phyloP scores from a whole-genome alignment of 2,329 filamentous ascomycete genomes.

The Neofusicoccum kwambonambiense region DNA sequence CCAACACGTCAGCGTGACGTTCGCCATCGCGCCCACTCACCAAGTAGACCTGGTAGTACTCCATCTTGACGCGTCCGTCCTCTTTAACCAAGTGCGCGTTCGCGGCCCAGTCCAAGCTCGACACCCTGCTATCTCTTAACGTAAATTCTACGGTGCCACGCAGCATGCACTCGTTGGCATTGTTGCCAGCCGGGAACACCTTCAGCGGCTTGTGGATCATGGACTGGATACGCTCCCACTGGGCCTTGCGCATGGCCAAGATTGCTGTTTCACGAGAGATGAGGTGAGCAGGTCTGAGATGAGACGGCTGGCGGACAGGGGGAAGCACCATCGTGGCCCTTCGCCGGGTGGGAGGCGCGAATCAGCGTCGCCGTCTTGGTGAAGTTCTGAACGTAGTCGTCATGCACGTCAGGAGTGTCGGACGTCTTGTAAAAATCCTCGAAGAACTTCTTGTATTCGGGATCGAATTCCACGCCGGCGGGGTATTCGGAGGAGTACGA shows the following conservation, averaged over 20 bases:
- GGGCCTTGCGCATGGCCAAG: slow-evolving; percentile 47
- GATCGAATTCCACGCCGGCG: slow-evolving; percentile 34
- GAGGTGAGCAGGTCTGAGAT: neutral
- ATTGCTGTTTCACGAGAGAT: slow-evolving; percentile 41
- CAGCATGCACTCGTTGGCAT: slow-evolving; percentile 52
- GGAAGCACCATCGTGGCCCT: slow-evolving; percentile 45
- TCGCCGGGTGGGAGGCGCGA: slow-evolving; percentile 50
- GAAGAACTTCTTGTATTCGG: slow-evolving; percentile 45
- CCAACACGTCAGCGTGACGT: neutral
- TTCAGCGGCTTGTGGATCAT: slow-evolving; percentile 47
- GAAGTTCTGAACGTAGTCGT: slow-evolving; percentile 49
- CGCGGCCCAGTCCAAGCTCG: slow-evolving; percentile 53
- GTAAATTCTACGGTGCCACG: slow-evolving; percentile 54
- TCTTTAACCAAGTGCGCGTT: slow-evolving; percentile 52
- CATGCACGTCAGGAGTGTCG: slow-evolving; percentile 49
- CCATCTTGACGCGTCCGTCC: slow-evolving; percentile 54
- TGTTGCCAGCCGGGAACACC: slow-evolving; percentile 51
- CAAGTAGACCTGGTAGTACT: slow-evolving; percentile 56
- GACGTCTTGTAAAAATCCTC: slow-evolving; percentile 49
- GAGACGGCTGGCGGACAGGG: neutral
- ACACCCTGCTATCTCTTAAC: slow-evolving; percentile 50
- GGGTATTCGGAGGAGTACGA: slow-evolving; percentile 36
- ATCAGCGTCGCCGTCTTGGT: slow-evolving; percentile 51
- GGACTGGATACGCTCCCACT: slow-evolving; percentile 53
- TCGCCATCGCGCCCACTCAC: slow-evolving; percentile 34